Conservation (phyloP, 306 rosid genomes). For the Quercus mongolica region DNA sequence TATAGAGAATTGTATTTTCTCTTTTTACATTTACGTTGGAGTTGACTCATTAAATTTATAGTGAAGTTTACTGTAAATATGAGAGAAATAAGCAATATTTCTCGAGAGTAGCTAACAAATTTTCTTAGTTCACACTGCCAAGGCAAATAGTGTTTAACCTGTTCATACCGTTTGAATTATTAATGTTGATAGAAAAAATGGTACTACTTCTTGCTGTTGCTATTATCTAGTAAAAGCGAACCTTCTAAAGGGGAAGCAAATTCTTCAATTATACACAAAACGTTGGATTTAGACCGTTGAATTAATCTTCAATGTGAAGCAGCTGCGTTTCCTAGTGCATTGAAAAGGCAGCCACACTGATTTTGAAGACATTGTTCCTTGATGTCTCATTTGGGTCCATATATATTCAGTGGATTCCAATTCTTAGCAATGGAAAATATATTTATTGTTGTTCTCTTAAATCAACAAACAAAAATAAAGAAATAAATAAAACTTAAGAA, state of each 20-base stretch:
- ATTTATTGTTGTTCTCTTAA: background rate
- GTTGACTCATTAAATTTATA: rapidly evolving
- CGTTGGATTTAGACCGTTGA: conserved; percentile 2
- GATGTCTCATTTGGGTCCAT: background rate
- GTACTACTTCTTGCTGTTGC: background rate
- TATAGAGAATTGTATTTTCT: rapidly evolving
- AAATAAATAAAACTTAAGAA: too few relatives aligned
- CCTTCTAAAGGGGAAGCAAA: conserved; percentile 14
- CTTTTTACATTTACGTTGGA: rapidly evolving
- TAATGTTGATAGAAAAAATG: background rate
- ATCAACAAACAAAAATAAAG: background rate
- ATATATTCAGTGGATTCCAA: background rate
- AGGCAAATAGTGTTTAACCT: too few relatives aligned
- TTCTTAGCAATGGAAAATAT: background rate
- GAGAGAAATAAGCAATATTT: too few relatives aligned
- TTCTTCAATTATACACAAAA: conserved; percentile 6
- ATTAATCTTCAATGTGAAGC: conserved; percentile 10
- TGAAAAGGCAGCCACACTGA: conserved; percentile 10
- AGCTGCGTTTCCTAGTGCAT: conserved; percentile 8
- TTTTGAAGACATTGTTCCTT: conserved; percentile 15
- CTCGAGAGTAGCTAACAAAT: too few relatives aligned
- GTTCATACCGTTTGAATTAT: background rate
- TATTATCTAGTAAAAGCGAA: background rate
- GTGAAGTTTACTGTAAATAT: rapidly evolving
- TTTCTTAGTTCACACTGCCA: too few relatives aligned